Evolutionary conservation across 768 basidiomycete genomes (phyloP), one percentile per base, ranked within the genome.

Genomic region (Coprinopsis marcescibilis): DNA sequence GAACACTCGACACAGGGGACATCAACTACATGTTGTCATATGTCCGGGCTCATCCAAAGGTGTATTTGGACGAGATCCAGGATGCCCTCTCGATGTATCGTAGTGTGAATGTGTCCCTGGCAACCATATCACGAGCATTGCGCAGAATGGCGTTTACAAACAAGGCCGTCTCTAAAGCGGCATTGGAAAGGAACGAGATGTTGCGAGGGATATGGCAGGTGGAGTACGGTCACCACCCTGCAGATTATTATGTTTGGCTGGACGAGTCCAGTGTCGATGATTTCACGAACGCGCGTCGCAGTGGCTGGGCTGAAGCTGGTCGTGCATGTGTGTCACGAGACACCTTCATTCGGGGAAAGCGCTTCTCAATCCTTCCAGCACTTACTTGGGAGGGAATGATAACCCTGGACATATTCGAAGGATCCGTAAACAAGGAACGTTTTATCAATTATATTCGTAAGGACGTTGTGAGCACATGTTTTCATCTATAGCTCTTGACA

Each of bases 191-290:
- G 14, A 46, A 46, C 25, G 32, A 46, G 19, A 19, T 46, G 23
- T 25, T 46, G 14, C 4, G 35, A 12, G 44, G 32, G 6, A 35
- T 25, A 11, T 46, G 44, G 33, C 44, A 46, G 19, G 44, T 21
- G n/a, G 44, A 34, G 20, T 46, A 36, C 19, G 44, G 44, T 11
- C 7, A 36, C 17, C 21, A 27, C 29, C 44, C 44, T 6, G 43
- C 43, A 2, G 26, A 30, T 8, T 44, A 44, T 29, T 44, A 15
- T 34, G 29, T 44, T 6, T 44, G 44, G 44, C 14, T 46, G 14
- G 44, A 46, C 32, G 35, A 46, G 24, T 34, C 44, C 15, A 36
- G 33, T 46, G 44, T 46, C 32, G 44, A 46, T 20, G 19, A 46
- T 23, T 21, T 17, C 10, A 46, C 44, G 6, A 46, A 46, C 35